Conservation (phyloP, 2,329 filamentous ascomycete genomes). For the Talaromyces sp. region DNA sequence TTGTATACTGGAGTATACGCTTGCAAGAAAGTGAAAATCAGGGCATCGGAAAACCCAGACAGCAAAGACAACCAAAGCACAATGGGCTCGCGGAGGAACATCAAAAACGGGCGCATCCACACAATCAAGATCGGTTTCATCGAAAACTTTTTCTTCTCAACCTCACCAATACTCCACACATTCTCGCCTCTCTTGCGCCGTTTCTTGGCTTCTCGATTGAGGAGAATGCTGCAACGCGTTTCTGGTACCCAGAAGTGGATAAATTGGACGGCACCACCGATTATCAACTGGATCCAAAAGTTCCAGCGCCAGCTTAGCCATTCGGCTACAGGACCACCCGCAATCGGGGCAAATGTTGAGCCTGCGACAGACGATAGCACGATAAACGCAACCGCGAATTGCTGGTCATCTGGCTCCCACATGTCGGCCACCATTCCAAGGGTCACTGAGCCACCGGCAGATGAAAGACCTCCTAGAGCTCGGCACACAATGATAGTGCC, state of each 20-base stretch:
- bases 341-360: slow-evolving; percentile 42
- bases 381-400: slow-evolving; percentile 57
- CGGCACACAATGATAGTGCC: slow-evolving; percentile 63
- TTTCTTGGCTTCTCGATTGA: slow-evolving; percentile 54
- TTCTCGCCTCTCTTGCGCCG: slow-evolving; percentile 53
- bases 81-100: slow-evolving; percentile 62
- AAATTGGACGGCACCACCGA: slow-evolving; percentile 49
- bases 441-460: slow-evolving; percentile 60
- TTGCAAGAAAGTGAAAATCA: slow-evolving; percentile 64
- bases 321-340: slow-evolving; percentile 49
- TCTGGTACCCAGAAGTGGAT: slow-evolving; percentile 51
- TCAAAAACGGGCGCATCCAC: slow-evolving; percentile 57
- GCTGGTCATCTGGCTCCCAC: slow-evolving; percentile 53
- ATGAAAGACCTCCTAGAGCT: slow-evolving; percentile 57
- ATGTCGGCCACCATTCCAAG: slow-evolving; percentile 61
- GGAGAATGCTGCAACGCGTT: slow-evolving; percentile 52
- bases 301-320: slow-evolving; percentile 53
- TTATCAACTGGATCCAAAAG: slow-evolving; percentile 59
- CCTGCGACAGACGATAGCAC: slow-evolving; percentile 54
- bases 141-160: slow-evolving; percentile 53
- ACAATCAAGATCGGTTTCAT: slow-evolving; percentile 52
- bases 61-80: slow-evolving; percentile 57
- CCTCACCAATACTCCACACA: slow-evolving; percentile 68
- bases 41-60: slow-evolving; percentile 59
- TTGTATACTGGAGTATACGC: slow-evolving; percentile 56